These are phyloP conservation scores for Cymbidium sinense DNA, from an alignment of 106 monocot species.

Conservation along the genomic window DNA sequence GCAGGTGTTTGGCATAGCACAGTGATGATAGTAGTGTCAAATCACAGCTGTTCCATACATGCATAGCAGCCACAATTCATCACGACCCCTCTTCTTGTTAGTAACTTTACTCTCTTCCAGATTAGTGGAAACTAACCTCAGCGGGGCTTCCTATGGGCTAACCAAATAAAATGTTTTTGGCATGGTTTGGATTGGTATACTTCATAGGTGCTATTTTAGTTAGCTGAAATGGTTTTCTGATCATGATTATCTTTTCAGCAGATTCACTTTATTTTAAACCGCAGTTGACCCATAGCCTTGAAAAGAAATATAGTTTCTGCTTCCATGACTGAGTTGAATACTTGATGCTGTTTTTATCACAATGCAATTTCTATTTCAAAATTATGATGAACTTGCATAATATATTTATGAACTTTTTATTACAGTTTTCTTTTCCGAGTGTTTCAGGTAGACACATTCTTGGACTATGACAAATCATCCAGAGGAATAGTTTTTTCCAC, in stretches of 20 bases:
- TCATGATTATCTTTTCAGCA: background rate
- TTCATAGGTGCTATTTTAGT: background rate
- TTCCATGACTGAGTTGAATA: background rate
- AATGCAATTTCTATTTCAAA: background rate
- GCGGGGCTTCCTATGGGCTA: background rate
- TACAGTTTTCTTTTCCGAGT: background rate
- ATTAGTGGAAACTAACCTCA: too few relatives aligned
- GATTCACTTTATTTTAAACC: background rate
- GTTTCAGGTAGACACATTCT: constrained; percentile 80
- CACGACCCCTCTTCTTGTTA: too few relatives aligned
- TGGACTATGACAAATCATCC: constrained; percentile 90
- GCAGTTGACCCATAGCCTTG: background rate
- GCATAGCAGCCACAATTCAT: too few relatives aligned
- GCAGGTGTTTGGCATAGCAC: too few relatives aligned
- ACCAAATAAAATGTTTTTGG: background rate
- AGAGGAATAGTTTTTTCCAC: constrained; percentile 82
- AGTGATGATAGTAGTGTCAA: too few relatives aligned
- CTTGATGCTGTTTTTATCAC: background rate
- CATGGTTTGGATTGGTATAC: background rate
- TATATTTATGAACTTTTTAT: background rate
- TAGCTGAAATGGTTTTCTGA: background rate
- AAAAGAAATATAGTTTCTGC: background rate
- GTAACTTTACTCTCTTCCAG: too few relatives aligned
- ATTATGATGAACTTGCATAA: background rate
- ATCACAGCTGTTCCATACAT: too few relatives aligned